Conservation (phyloP, 1,284 basidiomycete genomes). For the Exobasidium cylindrosporum region DNA sequence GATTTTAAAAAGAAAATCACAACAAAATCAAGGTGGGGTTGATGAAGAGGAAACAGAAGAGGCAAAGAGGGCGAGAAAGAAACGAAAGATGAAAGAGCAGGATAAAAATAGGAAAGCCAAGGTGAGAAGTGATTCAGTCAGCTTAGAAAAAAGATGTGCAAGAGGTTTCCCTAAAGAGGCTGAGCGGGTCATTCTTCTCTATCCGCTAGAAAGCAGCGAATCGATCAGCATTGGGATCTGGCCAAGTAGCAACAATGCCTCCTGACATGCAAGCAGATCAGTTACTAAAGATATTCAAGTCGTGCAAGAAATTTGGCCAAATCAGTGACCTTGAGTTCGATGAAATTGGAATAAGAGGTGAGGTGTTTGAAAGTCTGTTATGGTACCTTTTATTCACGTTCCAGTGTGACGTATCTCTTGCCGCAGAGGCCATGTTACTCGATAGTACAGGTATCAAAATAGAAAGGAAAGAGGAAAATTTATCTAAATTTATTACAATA, state of each 20-base stretch:
- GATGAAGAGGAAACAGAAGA: slow-evolving; percentile 33
- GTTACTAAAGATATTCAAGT: slow-evolving; percentile 25
- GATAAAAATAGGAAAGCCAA: slow-evolving; percentile 38
- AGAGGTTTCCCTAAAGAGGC: background rate
- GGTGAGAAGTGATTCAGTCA: slow-evolving; percentile 21
- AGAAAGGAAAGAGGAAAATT: background rate
- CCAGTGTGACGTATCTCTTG: too few relatives aligned
- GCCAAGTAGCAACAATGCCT: slow-evolving; percentile 33
- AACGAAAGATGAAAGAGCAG: slow-evolving; percentile 33
- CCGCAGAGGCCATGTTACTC: slow-evolving; percentile 26
- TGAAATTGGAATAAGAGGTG: slow-evolving; percentile 29
- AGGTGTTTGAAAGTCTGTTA: too few relatives aligned
- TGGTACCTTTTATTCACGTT: too few relatives aligned
- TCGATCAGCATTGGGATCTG: slow-evolving; percentile 21
- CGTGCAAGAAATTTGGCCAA: slow-evolving; percentile 34
- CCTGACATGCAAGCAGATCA: slow-evolving; percentile 47
- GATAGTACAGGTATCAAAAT: slow-evolving; percentile 26
- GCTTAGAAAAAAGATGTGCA: slow-evolving; percentile 11
- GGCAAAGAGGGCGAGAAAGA: slow-evolving; percentile 35
- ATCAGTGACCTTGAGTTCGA: slow-evolving; percentile 44
- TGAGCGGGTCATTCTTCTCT: slow-evolving; percentile 7
- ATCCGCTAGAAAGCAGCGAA: slow-evolving; percentile 9
- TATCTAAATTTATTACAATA: background rate
- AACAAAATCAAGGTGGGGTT: slow-evolving; percentile 2
- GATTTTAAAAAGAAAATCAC: background rate